Conservation (phyloP, 169 alveolate species). For the Blepharisma undulans region DNA sequence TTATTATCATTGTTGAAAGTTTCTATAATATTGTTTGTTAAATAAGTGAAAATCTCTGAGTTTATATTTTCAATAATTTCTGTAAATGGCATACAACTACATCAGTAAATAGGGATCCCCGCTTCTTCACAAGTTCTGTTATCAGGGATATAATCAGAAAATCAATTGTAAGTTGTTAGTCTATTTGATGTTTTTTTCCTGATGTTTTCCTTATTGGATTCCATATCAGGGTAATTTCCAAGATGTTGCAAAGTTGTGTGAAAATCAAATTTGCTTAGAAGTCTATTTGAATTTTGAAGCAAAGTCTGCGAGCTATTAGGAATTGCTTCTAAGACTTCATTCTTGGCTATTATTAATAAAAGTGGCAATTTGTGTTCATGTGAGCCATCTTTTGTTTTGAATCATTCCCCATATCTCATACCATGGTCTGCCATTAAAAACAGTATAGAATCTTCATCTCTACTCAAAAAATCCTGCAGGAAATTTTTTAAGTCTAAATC, state of each 20-base stretch:
- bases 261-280: slow-evolving; percentile 18
- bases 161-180: slow-evolving; percentile 2
- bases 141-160: background rate
- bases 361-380: background rate
- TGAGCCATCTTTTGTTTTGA: background rate
- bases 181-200: background rate
- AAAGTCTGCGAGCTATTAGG: background rate
- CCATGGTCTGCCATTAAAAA: slow-evolving; percentile 10
- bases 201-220: background rate
- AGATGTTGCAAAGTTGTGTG: slow-evolving; percentile 12
- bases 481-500: background rate
- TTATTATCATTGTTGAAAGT: background rate
- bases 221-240: background rate
- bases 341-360: background rate
- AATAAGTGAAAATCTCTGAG: background rate
- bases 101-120: slow-evolving; percentile 28
- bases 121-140: slow-evolving; percentile 40
- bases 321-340: background rate
- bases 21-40: background rate
- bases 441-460: background rate
- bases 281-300: slow-evolving; percentile 24
- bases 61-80: background rate
- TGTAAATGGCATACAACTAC: slow-evolving; percentile 28
- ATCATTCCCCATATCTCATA: slow-evolving; percentile 20
- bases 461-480: background rate